Base-by-base conservation (phyloP, 306 rosid genomes). In the Ceratonia siliqua region DNA sequence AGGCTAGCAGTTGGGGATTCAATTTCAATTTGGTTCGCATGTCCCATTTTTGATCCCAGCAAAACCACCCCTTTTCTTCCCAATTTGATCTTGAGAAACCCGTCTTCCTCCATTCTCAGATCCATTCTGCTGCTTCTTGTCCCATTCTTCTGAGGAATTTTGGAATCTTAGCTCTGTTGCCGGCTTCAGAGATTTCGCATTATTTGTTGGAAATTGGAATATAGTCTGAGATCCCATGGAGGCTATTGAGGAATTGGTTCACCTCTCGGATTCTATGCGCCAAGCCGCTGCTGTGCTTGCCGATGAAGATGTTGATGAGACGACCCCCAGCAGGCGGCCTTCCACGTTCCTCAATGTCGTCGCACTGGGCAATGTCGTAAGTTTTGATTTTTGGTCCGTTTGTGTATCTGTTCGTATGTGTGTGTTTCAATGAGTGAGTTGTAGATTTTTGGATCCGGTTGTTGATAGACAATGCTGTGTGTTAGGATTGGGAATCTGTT, bases 331-430 rank as follows among this genome's bases (percentile, higher is more conserved):
- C 53, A 90, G 85, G 73, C 87, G 98, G 74, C 74, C 89, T 70
- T 84, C 97, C 56, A 91, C 91, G 56, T 94, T 94, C 66, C 97
- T 91, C 75, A 87, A 88, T 69, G 91, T 89, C 69, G 96, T 91
- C 33, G 94, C 89, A 57, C 94, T 94, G 20, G 97, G 97, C 80
- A 94, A 94, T 89, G 89, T 94, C 54, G 98, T 91, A 80, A 85
- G 97, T 91, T 74, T 41, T 21, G 27, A 32, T 2, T 7, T 6
- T 59, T 15, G 7, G 15, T 32, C 14, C 22, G 42, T 32, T n/a
- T n/a, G 8, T 59, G 24, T 50, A 17, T 50, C 13, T 50, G 57
- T 50, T 20, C 28, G 5, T 49, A 49, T 50, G 57, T 50, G 12
- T 21, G 27, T 50, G 28, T 49, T 18, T n/a, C 43, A 58, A 28